Conservation (phyloP, 345 rosid genomes). For the Gynandropsis gynandra region DNA sequence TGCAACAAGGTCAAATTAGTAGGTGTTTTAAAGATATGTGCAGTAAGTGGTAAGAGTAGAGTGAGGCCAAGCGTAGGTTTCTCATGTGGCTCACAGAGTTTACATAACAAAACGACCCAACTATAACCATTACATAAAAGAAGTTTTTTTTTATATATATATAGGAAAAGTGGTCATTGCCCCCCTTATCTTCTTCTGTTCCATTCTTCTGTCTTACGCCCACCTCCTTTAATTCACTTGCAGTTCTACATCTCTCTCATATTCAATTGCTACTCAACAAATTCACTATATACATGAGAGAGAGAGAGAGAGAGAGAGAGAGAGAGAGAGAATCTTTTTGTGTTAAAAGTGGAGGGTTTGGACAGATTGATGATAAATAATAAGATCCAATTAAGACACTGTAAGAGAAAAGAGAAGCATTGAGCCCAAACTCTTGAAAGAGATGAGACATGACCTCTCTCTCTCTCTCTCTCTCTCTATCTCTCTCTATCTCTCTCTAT, state of each 20-base stretch:
- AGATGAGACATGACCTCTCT: conserved; percentile 24
- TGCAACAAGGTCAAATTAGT: no score
- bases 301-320: conserved; percentile 19
- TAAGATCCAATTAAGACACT: conserved; percentile 26
- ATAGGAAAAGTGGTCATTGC: conserved; percentile 29
- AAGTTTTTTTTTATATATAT: no score
- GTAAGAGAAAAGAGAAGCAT: conserved; percentile 24
- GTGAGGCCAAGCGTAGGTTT: conserved; percentile 29
- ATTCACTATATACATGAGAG: conserved; percentile 16
- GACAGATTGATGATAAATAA: conserved; percentile 26
- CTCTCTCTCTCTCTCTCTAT: neutral
- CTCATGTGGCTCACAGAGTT: conserved; percentile 23
- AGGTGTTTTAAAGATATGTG: conserved; percentile 26
- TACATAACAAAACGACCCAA: conserved; percentile 15
- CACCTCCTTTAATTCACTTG: conserved; percentile 29
- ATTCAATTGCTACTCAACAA: conserved; percentile 25
- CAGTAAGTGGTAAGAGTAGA: conserved; percentile 24
- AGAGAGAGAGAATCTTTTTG: conserved; percentile 19
- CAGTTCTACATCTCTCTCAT: conserved; percentile 23
- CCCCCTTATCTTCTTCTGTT: conserved; percentile 33
- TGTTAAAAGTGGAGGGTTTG: conserved; percentile 29
- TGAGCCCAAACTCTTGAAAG: conserved; percentile 23
- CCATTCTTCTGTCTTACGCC: conserved; percentile 23
- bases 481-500: no score
- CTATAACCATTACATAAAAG: conserved; percentile 24